phyloP scores from a whole-genome alignment of 192 early-diverging fungal genomes.

The Coemansia sp. region DNA sequence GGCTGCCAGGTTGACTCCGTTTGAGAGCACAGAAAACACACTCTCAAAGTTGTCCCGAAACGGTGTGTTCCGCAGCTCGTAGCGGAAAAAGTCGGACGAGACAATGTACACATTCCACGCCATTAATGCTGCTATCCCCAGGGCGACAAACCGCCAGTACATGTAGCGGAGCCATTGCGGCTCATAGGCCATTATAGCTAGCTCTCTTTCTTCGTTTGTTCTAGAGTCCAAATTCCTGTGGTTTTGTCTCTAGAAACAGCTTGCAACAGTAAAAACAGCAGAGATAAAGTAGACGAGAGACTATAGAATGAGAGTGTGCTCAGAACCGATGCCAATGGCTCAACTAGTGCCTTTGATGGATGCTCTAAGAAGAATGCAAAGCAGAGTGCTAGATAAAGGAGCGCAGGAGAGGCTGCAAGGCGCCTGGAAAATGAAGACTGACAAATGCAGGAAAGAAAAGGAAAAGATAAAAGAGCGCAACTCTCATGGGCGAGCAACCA shows the following conservation, averaged over 20 bases:
- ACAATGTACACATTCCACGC: constrained; percentile 83
- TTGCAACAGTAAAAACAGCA: not conserved
- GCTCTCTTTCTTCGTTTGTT: not conserved
- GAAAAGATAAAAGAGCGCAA: not conserved
- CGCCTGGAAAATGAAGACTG: not conserved
- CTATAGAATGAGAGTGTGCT: not conserved
- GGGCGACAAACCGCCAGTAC: constrained; percentile 62
- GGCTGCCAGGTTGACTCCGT: constrained; percentile 57
- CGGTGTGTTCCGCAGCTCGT: constrained; percentile 58
- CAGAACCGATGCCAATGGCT: not conserved
- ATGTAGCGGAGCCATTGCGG: constrained; percentile 19
- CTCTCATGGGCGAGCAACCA: not conserved
- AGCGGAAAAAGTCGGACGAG: constrained; percentile 70
- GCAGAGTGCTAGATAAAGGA: not conserved
- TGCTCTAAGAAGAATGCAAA: not conserved
- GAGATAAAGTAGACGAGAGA: not conserved
- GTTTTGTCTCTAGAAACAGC: no score
- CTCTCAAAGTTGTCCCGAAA: constrained; percentile 72
- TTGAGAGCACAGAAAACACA: constrained; percentile 68
- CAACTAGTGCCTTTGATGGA: not conserved
- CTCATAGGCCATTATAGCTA: not conserved
- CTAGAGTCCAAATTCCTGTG: not conserved
- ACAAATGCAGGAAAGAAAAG: not conserved
- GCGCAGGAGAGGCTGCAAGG: not conserved
- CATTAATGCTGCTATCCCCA: constrained; percentile 70